Conservation (phyloP, 257 asterid genomes). For the Solanum chiquidenum region DNA sequence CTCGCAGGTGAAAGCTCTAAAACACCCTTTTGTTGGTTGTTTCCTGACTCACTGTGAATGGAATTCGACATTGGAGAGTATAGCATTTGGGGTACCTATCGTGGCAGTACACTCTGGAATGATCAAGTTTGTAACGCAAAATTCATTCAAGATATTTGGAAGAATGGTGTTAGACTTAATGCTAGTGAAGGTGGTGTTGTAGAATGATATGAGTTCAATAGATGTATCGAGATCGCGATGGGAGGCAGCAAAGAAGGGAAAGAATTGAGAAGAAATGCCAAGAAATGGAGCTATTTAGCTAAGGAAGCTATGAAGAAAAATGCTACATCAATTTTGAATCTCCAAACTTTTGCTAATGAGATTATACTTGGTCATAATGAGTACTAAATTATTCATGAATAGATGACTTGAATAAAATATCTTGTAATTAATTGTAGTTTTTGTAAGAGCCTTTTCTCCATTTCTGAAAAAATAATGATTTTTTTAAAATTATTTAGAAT, state of each 20-base stretch:
- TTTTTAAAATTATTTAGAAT: too few species aligned
- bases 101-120: slow-evolving; percentile 38
- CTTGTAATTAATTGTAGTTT: too few species aligned
- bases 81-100: slow-evolving; percentile 28
- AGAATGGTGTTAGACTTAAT: slow-evolving; percentile 12
- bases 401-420: neutral
- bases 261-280: neutral
- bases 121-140: slow-evolving; percentile 46
- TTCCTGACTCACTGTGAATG: slow-evolving; percentile 31
- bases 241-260: slow-evolving; percentile 6
- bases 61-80: slow-evolving; percentile 39
- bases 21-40: slow-evolving; percentile 13
- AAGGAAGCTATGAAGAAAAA: too few species aligned
- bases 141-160: slow-evolving; percentile 11
- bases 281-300: too few species aligned
- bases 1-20: slow-evolving; percentile 12
- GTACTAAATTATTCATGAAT: too few species aligned
- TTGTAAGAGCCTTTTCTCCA: too few species aligned
- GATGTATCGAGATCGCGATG: slow-evolving; percentile 23
- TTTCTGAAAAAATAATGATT: too few species aligned
- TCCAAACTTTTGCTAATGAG: too few species aligned
- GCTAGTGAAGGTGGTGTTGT: neutral
- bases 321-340: too few species aligned
- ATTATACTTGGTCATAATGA: neutral
- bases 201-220: slow-evolving; percentile 14